These are phyloP conservation scores for Phialophora verrucosa DNA, from an alignment of 2,329 filamentous ascomycete species.

Conservation along the genomic window DNA sequence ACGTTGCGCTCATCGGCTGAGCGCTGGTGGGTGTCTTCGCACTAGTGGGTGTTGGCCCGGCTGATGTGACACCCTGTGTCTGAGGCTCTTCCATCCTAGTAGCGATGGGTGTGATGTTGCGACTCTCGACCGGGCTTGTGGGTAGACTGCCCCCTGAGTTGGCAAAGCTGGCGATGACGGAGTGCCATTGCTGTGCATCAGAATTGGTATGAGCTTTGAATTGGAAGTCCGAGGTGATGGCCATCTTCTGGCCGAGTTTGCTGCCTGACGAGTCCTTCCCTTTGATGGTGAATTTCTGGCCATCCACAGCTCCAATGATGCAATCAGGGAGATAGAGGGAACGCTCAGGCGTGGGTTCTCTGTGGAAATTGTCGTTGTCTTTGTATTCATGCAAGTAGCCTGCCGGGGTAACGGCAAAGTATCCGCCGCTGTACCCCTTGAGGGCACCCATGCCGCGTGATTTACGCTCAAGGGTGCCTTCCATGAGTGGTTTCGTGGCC, in stretches of 20 bases:
- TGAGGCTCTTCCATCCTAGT: constrained; percentile 31
- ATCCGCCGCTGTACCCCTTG: constrained; percentile 76
- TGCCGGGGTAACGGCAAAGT: constrained; percentile 88
- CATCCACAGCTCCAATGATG: constrained; percentile 71
- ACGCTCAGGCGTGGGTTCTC: constrained; percentile 81
- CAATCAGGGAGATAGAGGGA: constrained; percentile 94
- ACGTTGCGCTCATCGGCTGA: constrained; percentile 13
- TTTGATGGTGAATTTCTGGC: constrained; percentile 90
- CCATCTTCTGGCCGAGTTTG: constrained; percentile 78
- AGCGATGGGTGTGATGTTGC: constrained; percentile 33
- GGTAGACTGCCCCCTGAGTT: constrained; percentile 32
- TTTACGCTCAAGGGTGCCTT: constrained; percentile 88
- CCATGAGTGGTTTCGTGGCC: constrained; percentile 80
- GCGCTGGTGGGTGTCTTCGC: constrained; percentile 21
- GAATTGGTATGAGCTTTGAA: constrained; percentile 86
- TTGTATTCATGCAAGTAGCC: constrained; percentile 97
- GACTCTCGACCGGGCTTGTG: constrained; percentile 33
- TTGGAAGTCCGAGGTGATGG: constrained; percentile 76
- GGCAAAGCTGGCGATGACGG: constrained; percentile 60
- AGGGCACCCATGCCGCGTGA: constrained; percentile 79
- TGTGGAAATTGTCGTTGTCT: constrained; percentile 75
- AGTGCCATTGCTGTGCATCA: constrained; percentile 85
- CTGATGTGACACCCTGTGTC: constrained; percentile 22
- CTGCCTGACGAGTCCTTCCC: constrained; percentile 86
- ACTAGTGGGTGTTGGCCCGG: constrained; percentile 22